Percentiles rank a stretch among this genome's conserved stretches.
These are phyloP conservation scores for Fusarium tuaranense DNA, from an alignment of 2,329 filamentous ascomycete species.

Conservation along the genomic window DNA sequence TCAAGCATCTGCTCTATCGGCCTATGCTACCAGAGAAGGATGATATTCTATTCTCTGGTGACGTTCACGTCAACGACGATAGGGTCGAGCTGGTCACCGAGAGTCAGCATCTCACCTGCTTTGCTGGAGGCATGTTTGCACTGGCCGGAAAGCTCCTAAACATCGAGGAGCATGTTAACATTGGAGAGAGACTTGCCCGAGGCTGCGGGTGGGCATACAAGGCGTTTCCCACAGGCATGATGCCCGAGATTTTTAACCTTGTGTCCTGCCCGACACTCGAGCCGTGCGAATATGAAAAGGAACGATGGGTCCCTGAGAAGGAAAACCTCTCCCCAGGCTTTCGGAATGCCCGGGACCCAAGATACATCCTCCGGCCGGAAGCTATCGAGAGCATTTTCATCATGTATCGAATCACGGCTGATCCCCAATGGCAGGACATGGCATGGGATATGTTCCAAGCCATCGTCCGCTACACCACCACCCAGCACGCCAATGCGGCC, in stretches of 20 bases:
- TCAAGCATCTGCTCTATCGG: constrained; percentile 74
- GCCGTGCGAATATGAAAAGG: constrained; percentile 48
- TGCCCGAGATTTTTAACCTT: constrained; percentile 67
- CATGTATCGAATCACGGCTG: constrained; percentile 64
- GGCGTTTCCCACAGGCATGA: constrained; percentile 65
- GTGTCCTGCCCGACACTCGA: constrained; percentile 55
- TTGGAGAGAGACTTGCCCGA: constrained; percentile 62
- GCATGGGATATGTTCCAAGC: constrained; percentile 66
- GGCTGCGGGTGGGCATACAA: constrained; percentile 71
- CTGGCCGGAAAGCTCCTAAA: constrained; percentile 71
- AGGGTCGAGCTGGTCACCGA: constrained; percentile 44
- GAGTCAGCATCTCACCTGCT: constrained; percentile 72
- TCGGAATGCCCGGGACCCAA: constrained; percentile 63
- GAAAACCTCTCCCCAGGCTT: constrained; percentile 67
- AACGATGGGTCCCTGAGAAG: constrained; percentile 42
- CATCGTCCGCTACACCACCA: constrained; percentile 59
- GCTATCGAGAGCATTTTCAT: constrained; percentile 62
- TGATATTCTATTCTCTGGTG: constrained; percentile 66
- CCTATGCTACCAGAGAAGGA: constrained; percentile 72
- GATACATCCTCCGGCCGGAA: constrained; percentile 65
- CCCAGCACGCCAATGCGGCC: constrained; percentile 60
- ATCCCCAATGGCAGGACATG: constrained; percentile 59
- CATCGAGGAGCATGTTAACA: constrained; percentile 59
- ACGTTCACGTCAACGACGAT: constrained; percentile 43
- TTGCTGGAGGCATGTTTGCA: constrained; percentile 75